These are phyloP conservation scores for Pseudocercospora crystallina DNA, from an alignment of 2,329 filamentous ascomycete species.

Conservation along the genomic window DNA sequence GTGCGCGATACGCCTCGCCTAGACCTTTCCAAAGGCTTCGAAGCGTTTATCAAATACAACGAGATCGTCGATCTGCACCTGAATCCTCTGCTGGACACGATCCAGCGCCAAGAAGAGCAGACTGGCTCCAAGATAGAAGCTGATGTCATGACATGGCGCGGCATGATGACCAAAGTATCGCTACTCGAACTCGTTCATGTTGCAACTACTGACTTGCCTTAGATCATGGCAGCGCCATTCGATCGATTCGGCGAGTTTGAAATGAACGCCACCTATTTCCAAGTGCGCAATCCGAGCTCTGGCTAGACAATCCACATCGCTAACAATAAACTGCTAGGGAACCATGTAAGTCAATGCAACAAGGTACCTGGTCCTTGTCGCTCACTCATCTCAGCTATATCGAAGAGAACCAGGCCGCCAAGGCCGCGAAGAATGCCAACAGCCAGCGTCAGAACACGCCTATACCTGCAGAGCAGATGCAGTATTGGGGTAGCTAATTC, in stretches of 20 bases:
- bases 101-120: constrained; percentile 70
- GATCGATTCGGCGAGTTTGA: constrained; percentile 86
- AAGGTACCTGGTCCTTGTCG: constrained; percentile 57
- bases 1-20: constrained; percentile 46
- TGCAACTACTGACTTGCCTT: neutral
- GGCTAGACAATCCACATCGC: too few species aligned
- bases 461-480: constrained; percentile 68
- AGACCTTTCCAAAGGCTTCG: constrained; percentile 77
- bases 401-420: constrained; percentile 82
- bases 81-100: constrained; percentile 74
- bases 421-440: constrained; percentile 57
- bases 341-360: constrained; percentile 32
- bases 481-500: constrained; percentile 72
- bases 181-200: neutral
- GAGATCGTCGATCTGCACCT: constrained; percentile 89
- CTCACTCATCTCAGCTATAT: constrained; percentile 64
- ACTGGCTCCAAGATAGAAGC: constrained; percentile 54
- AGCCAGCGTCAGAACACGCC: constrained; percentile 32
- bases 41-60: constrained; percentile 71
- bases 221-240: constrained; percentile 86
- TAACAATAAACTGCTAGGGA: constrained; percentile 12
- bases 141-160: constrained; percentile 87
- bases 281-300: constrained; percentile 54
- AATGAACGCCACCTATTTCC: constrained; percentile 91
- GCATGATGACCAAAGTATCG: constrained; percentile 93